Conservation (phyloP, 352 stramenopile species). For the Hyaloperonospora brassicae region DNA sequence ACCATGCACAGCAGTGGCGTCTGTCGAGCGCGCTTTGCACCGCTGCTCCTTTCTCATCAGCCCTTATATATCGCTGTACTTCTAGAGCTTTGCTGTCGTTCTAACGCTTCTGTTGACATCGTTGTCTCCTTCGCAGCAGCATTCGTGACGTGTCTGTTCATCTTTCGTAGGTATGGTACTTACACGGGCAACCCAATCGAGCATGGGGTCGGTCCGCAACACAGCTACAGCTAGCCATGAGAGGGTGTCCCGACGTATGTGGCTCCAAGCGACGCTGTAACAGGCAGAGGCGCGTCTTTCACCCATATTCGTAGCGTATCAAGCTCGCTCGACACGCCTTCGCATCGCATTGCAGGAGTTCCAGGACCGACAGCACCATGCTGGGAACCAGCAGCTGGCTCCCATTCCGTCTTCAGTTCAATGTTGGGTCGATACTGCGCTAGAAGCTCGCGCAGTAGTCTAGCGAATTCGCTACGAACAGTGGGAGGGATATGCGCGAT, state of each 20-base stretch:
- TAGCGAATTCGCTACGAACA: conserved; percentile 61
- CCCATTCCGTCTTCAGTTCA: conserved; percentile 64
- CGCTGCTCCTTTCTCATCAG: background rate
- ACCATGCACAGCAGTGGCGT: conserved; percentile 3
- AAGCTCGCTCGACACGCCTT: conserved; percentile 29
- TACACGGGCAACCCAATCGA: conserved; percentile 1
- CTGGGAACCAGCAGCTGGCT: conserved; percentile 33
- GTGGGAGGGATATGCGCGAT: conserved; percentile 63
- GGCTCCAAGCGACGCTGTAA: conserved; percentile 4
- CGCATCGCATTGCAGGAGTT: conserved; percentile 11
- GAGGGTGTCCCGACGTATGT: conserved; percentile 9
- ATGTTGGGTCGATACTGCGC: conserved; percentile 51
- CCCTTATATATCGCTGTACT: conserved; percentile 7
- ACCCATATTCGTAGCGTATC: conserved; percentile 69
- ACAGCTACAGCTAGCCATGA: conserved; percentile 10
- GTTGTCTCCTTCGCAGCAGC: conserved; percentile 1
- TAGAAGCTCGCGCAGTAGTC: conserved; percentile 48
- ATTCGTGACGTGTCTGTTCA: conserved; percentile 4
- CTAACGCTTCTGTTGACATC: no score
- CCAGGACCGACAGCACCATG: conserved; percentile 12
- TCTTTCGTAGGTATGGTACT: conserved; percentile 16
- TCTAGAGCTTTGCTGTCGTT: background rate
- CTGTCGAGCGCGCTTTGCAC: conserved; percentile 1
- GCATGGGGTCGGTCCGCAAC: background rate
- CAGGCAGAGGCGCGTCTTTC: conserved; percentile 32